A percentile compares a stretch with the other conserved stretches of the same genome.
Evolutionary conservation across 768 basidiomycete species (phyloP).

Genomic region (Coprinopsis cinerea): DNA sequence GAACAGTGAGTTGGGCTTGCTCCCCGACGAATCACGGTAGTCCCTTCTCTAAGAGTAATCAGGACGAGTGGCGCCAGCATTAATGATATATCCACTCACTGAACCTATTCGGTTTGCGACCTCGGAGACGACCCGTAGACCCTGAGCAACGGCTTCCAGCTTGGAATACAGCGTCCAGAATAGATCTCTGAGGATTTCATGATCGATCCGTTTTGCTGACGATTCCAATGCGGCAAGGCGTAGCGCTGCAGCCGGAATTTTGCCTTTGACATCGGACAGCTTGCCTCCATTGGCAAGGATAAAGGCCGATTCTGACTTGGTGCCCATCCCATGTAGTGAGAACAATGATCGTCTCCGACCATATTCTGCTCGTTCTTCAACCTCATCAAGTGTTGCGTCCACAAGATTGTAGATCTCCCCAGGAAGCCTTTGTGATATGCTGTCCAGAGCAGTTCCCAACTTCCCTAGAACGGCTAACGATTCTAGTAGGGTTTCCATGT

Average conservation of each 20-base stretch:
- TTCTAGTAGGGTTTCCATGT: conserved; percentile 89
- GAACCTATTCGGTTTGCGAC: conserved; percentile 87
- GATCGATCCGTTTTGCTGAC: conserved; percentile 65
- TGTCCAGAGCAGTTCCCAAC: conserved; percentile 78
- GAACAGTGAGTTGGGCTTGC: conserved; percentile 72
- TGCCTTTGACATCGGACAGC: conserved; percentile 4
- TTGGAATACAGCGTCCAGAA: conserved; percentile 99
- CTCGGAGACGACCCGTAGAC: conserved; percentile 84
- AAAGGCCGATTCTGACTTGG: conserved; percentile 48
- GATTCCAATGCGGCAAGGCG: conserved; percentile 72
- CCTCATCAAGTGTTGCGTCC: conserved; percentile 84
- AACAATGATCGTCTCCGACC: conserved; percentile 45
- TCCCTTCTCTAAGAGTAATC: conserved; percentile 65
- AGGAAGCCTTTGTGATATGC: conserved; percentile 74
- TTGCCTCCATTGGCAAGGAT: conserved; percentile 34
- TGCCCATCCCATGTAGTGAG: conserved; percentile 28
- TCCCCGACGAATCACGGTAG: conserved; percentile 80
- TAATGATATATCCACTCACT: conserved; percentile 44
- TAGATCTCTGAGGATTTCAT: conserved; percentile 82
- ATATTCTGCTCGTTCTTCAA: conserved; percentile 85
- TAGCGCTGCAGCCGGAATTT: conserved; percentile 39
- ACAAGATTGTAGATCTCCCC: conserved; percentile 81
- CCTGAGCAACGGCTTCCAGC: conserved; percentile 88
- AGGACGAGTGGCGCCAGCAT: conserved; percentile 4
- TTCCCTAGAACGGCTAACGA: conserved; percentile 90